Conservation (phyloP, 1,139 yeast species). For the Scheffersomyces illinoinensis region DNA sequence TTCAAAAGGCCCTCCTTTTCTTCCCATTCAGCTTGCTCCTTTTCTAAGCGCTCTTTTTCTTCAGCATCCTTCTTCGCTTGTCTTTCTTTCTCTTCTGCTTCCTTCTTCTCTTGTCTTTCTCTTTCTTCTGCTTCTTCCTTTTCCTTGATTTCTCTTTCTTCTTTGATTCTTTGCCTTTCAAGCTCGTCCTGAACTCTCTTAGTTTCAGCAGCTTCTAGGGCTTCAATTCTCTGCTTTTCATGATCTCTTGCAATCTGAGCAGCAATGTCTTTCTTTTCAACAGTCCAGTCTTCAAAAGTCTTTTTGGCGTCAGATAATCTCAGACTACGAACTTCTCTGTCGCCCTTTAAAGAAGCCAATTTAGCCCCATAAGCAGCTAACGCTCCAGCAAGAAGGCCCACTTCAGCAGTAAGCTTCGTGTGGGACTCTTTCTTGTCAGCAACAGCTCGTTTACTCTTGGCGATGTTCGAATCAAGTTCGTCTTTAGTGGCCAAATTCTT, state of each 20-base stretch:
- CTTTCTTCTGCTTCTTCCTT: conserved; percentile 33
- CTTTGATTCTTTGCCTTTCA: conserved; percentile 38
- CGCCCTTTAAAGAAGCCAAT: conserved; percentile 39
- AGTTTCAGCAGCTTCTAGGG: conserved; percentile 50
- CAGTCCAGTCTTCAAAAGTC: conserved; percentile 43
- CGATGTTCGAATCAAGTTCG: conserved; percentile 40
- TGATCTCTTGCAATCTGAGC: conserved; percentile 38
- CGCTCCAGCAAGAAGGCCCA: conserved; percentile 43
- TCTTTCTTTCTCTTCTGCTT: conserved; percentile 9
- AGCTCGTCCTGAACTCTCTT: conserved; percentile 48
- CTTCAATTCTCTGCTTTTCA: conserved; percentile 49
- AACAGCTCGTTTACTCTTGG: conserved; percentile 33
- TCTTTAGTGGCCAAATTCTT: conserved; percentile 40
- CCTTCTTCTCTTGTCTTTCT: conserved; percentile 26
- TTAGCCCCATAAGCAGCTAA: conserved; percentile 49
- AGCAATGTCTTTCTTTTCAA: conserved; percentile 44
- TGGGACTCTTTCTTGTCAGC: conserved; percentile 41
- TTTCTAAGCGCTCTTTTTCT: conserved; percentile 10
- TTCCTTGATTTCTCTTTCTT: conserved; percentile 32
- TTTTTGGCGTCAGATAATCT: conserved; percentile 47
- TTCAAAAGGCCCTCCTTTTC: conserved; percentile 9
- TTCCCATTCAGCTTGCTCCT: conserved; percentile 11
- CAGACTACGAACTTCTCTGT: conserved; percentile 34
- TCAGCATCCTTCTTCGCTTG: conserved; percentile 19
- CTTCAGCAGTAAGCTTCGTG: conserved; percentile 41